Conservation (phyloP, 2,329 filamentous ascomycete species). For the Aspergillus flavus region DNA sequence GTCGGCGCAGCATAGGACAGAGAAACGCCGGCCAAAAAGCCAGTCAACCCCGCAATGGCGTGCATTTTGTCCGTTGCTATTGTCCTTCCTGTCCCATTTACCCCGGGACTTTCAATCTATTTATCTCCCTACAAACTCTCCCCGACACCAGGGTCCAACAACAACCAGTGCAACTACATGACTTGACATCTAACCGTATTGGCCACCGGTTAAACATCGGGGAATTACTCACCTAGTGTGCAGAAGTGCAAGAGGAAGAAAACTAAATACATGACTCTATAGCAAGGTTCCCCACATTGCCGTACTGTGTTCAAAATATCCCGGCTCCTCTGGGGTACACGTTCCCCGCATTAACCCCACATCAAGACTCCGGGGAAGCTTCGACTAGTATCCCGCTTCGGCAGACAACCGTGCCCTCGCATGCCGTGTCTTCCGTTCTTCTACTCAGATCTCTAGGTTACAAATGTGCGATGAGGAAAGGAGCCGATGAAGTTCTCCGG, state of each 20-base stretch:
- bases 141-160: not conserved
- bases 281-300: not conserved
- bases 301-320: not conserved
- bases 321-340: not conserved
- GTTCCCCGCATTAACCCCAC: constrained; percentile 6
- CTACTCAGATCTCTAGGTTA: not conserved
- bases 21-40: constrained; percentile 13
- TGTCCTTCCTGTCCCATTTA: not conserved
- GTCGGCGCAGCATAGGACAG: constrained; percentile 16
- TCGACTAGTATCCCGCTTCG: not conserved
- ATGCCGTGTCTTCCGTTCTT: not conserved
- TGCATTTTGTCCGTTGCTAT: constrained; percentile 7
- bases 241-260: not conserved
- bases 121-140: not conserved
- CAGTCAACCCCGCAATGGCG: not conserved
- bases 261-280: not conserved
- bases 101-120: not conserved
- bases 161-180: not conserved
- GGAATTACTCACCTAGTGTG: no score
- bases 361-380: not conserved
- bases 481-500: no score
- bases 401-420: not conserved
- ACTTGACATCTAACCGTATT: not conserved
- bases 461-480: no score
- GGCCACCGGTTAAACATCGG: not conserved